Conservation (phyloP, 2,329 filamentous ascomycete species). For the Penicillium sumatraense region DNA sequence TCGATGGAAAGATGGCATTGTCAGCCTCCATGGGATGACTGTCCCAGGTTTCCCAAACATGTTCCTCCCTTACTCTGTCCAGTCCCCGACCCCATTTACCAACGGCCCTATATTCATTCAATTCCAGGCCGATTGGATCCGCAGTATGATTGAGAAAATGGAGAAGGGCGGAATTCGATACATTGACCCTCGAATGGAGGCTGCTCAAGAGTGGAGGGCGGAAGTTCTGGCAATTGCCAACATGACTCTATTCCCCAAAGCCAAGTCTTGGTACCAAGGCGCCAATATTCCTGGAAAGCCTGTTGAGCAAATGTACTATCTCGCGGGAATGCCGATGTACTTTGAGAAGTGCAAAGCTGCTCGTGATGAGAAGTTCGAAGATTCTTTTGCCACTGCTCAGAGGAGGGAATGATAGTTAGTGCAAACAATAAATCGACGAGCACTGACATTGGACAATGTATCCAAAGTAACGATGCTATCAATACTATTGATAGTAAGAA, state of each 20-base stretch:
- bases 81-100: slow-evolving; percentile 51
- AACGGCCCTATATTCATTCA: slow-evolving; percentile 52
- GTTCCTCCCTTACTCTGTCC: slow-evolving; percentile 38
- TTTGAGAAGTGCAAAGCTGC: slow-evolving; percentile 1
- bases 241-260: slow-evolving; percentile 51
- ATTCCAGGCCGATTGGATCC: slow-evolving; percentile 48
- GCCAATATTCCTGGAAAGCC: slow-evolving; percentile 58
- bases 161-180: not conserved
- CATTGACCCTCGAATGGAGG: slow-evolving; percentile 4
- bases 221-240: slow-evolving; percentile 39
- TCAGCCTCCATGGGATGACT: slow-evolving; percentile 42
- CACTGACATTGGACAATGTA: no score
- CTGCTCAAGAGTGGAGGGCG: slow-evolving; percentile 10
- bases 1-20: slow-evolving; percentile 19
- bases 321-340: slow-evolving; percentile 4
- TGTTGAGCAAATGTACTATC: not conserved
- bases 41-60: slow-evolving; percentile 51
- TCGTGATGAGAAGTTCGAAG: not conserved
- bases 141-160: slow-evolving; percentile 49
- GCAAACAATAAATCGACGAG: no score
- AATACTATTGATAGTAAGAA: no score
- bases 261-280: slow-evolving; percentile 61
- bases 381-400: not conserved
- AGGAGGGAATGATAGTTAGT: no score
- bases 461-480: no score